A percentile compares a stretch with the other conserved stretches of the same genome.
Conservation (phyloP, 495 filamentous ascomycete genomes). For the Lasiosphaeria miniovina region DNA sequence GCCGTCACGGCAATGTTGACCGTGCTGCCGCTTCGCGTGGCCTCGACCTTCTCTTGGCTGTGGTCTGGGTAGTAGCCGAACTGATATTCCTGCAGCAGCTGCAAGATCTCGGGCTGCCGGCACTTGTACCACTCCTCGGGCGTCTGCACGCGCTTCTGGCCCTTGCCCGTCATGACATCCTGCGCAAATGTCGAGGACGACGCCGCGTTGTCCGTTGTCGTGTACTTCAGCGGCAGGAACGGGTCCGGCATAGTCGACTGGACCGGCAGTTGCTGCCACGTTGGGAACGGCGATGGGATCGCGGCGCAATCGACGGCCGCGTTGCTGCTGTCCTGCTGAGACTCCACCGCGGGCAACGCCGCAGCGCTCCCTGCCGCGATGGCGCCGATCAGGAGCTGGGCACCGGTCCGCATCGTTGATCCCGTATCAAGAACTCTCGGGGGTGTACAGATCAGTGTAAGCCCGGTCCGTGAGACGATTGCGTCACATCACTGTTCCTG, state of each 20-base stretch:
- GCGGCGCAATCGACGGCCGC: constrained; percentile 27
- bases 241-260: constrained; percentile 48
- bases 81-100: constrained; percentile 53
- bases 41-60: constrained; percentile 47
- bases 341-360: neutral
- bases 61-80: constrained; percentile 55
- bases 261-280: constrained; percentile 37
- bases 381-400: constrained; percentile 3
- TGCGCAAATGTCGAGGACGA: constrained; percentile 29
- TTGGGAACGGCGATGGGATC: constrained; percentile 40
- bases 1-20: constrained; percentile 47
- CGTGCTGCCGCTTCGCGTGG: constrained; percentile 47
- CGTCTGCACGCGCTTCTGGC: constrained; percentile 41
- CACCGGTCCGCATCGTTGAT: constrained; percentile 2
- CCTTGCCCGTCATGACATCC: constrained; percentile 40
- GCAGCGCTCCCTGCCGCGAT: neutral
- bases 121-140: constrained; percentile 51
- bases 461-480: neutral
- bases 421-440: too few species aligned
- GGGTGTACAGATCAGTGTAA: neutral
- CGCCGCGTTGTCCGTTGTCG: constrained; percentile 35
- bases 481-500: neutral
- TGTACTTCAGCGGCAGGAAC: constrained; percentile 48
- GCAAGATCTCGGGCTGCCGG: constrained; percentile 51
- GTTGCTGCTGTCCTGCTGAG: constrained; percentile 10